phyloP scores from a whole-genome alignment of 192 early-diverging fungal species.

The Phlyctochytrium planicorne region DNA sequence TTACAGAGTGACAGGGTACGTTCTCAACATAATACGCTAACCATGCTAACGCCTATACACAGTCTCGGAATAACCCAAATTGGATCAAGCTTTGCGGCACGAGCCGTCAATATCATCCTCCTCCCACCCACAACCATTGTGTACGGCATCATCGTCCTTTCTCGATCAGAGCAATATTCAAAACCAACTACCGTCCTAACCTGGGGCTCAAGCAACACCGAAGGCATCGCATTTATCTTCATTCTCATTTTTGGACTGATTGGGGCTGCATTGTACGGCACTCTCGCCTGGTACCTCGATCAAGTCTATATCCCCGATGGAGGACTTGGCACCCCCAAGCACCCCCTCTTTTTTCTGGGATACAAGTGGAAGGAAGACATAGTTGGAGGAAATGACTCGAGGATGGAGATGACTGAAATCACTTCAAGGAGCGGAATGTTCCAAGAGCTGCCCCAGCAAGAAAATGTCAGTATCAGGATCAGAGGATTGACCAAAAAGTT shows the following conservation, averaged over 20 bases:
- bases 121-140: constrained; percentile 1
- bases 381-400: neutral
- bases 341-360: neutral
- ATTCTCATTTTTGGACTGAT: neutral
- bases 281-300: neutral
- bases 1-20: too few relatives aligned
- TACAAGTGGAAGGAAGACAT: neutral
- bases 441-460: neutral
- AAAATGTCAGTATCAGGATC: neutral
- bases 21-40: too few relatives aligned
- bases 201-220: neutral
- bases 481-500: neutral
- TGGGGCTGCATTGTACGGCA: neutral
- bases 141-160: neutral
- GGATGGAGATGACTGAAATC: neutral
- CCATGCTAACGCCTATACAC: too few relatives aligned
- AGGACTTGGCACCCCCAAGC: neutral
- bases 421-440: neutral
- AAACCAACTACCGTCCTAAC: neutral
- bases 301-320: neutral
- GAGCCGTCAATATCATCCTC: neutral
- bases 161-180: neutral
- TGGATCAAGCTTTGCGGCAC: neutral
- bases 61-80: neutral
- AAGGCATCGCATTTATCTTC: neutral